Evolutionary conservation across 2,329 filamentous ascomycete species (phyloP).

Genomic region (Penicillium corylophilum): DNA sequence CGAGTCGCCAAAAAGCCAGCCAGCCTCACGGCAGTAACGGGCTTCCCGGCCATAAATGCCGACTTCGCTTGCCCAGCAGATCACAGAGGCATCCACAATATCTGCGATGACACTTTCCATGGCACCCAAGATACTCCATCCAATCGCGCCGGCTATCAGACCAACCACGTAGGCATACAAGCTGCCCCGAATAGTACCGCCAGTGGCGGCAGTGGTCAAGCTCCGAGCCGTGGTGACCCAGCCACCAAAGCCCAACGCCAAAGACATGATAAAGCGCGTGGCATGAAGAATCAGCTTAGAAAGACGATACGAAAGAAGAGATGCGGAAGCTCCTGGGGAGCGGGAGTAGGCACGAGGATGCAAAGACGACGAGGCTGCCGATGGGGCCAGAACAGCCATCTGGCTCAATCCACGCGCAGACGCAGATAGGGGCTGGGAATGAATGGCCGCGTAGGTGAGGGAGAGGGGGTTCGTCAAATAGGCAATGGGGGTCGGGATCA

Average conservation of each 20-base stretch:
- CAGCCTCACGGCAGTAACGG: conserved; percentile 88
- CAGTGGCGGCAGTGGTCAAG: conserved; percentile 60
- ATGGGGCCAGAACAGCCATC: conserved; percentile 74
- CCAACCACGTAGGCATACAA: conserved; percentile 94
- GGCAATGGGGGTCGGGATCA: conserved; percentile 81
- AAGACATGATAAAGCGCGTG: conserved; percentile 85
- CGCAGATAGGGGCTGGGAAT: conserved; percentile 75
- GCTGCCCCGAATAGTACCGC: conserved; percentile 63
- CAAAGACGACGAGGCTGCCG: conserved; percentile 65
- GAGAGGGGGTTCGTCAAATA: conserved; percentile 88
- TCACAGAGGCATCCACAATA: conserved; percentile 81
- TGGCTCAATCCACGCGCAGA: conserved; percentile 78
- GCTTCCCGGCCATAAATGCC: conserved; percentile 61
- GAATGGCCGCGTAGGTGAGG: conserved; percentile 89
- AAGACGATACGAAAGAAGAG: conserved; percentile 81
- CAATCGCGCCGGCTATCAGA: conserved; percentile 87
- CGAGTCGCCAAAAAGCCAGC: conserved; percentile 74
- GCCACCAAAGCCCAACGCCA: conserved; percentile 87
- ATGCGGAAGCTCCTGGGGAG: conserved; percentile 41
- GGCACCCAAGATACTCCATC: conserved; percentile 86
- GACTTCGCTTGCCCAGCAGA: conserved; percentile 92
- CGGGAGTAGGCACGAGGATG: conserved; percentile 46
- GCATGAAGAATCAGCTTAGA: conserved; percentile 90
- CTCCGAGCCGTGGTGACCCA: conserved; percentile 91
- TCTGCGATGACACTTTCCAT: conserved; percentile 87